Conservation (phyloP, 2,329 filamentous ascomycete species). For the Nemania diffusa region DNA sequence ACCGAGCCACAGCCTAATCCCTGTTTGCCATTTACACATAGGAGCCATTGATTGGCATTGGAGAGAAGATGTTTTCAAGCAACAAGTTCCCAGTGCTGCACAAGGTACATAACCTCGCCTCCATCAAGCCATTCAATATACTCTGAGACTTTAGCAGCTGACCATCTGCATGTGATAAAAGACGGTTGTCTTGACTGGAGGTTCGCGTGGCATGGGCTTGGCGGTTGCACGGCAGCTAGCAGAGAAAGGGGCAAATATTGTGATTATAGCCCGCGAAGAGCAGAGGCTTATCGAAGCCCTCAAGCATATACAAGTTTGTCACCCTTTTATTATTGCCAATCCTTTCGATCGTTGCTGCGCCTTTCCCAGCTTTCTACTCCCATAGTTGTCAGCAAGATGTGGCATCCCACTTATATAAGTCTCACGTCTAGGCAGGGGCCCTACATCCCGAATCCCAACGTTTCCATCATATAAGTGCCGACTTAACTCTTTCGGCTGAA, state of each 20-base stretch:
- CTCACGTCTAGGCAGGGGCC: slow-evolving; percentile 57
- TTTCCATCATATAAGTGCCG: slow-evolving; percentile 73
- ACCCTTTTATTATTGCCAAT: neutral
- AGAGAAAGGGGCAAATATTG: slow-evolving; percentile 74
- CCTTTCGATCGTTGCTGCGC: neutral
- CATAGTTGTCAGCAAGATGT: neutral
- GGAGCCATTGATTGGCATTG: no score
- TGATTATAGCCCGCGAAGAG: slow-evolving; percentile 72
- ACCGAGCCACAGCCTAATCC: neutral
- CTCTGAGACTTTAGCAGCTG: neutral
- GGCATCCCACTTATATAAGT: neutral
- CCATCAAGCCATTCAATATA: neutral
- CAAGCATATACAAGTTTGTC: slow-evolving; percentile 59
- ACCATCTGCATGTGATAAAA: slow-evolving; percentile 48
- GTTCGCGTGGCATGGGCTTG: slow-evolving; percentile 76
- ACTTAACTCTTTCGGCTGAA: slow-evolving; percentile 67
- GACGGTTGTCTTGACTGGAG: slow-evolving; percentile 76
- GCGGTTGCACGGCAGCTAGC: slow-evolving; percentile 70
- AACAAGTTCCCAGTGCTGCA: slow-evolving; percentile 73
- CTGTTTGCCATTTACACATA: neutral
- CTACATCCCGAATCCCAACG: slow-evolving; percentile 63
- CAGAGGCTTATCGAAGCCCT: slow-evolving; percentile 68
- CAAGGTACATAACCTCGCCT: slow-evolving; percentile 55
- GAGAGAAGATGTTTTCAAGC: slow-evolving; percentile 13
- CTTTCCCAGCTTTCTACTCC: neutral